phyloP scores from a whole-genome alignment of 139 green algal genomes.

The Parachlorella kessleri region DNA sequence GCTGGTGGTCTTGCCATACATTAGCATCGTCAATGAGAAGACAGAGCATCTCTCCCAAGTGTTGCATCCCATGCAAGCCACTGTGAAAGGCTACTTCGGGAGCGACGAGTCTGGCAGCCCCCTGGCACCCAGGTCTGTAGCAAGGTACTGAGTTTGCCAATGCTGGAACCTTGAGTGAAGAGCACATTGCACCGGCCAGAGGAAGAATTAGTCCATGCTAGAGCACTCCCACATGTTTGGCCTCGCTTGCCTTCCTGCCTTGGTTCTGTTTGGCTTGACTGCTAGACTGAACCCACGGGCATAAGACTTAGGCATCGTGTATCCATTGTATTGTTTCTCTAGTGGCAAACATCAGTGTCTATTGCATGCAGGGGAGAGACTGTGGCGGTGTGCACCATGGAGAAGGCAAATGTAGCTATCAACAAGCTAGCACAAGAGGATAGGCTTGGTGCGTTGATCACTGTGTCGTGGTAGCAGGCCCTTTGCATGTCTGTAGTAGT shows the following conservation, averaged over 20 bases:
- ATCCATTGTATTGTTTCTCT: neutral
- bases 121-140: conserved; percentile 15
- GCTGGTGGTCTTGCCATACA: conserved; percentile 71
- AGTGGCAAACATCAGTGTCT: neutral
- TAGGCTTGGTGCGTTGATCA: conserved; percentile 19
- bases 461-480: too few relatives aligned
- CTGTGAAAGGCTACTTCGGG: conserved; percentile 61
- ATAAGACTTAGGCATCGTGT: neutral
- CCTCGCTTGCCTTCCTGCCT: too few relatives aligned
- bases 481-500: too few relatives aligned
- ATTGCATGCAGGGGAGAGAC: conserved; percentile 45
- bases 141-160: neutral
- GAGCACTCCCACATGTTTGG: neutral
- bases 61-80: conserved; percentile 37
- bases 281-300: too few relatives aligned
- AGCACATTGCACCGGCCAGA: neutral
- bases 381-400: conserved; percentile 80
- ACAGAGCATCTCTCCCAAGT: conserved; percentile 47
- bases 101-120: conserved; percentile 32
- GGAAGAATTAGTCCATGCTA: neutral
- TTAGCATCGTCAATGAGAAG: conserved; percentile 69
- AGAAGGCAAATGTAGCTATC: conserved; percentile 79
- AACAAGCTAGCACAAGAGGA: conserved; percentile 45
- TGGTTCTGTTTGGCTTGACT: too few relatives aligned
- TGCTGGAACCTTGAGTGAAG: neutral